Evolutionary conservation across 2,329 filamentous ascomycete species (phyloP), one percentile per base, ranked within the genome.

Genomic region (Fusarium tuaranense): DNA sequence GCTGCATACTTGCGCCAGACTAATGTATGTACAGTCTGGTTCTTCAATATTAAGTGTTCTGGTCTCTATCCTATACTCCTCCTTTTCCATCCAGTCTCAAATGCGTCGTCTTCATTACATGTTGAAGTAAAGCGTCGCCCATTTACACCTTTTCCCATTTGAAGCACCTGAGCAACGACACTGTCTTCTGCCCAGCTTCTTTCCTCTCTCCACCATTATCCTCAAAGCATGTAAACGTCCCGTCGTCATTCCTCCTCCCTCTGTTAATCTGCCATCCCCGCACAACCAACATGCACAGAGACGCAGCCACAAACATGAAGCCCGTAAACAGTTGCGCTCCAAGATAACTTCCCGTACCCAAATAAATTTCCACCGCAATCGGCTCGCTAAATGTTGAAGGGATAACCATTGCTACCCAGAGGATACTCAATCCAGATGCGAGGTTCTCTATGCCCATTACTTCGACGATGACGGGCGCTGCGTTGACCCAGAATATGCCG

Each of bases 241-340:
- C 51, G 1, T 55, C 51, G 4, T 55, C 27, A 14, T 55, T 55
- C 7, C 51, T 55, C 27, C 51, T 20, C 18, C 51, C 51, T 32
- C 51, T 55, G 27, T 55, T 55, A 5, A 32, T 34, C 51, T 55
- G 51, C 51, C 51, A 32, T 14, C 51, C 27, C 12, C 51, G 12
- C 18, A 55, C 18, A 4, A 55, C 51, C 18, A 55, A 20, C 51
- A 55, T 34, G 12, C 51, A 55, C 7, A 55, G 18, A 20, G 51
- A 46, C 10, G 72, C 65, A 8, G 48, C 36, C 1, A 72, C 39
- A 20, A 61, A 75, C 53, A 63, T 60, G 13, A 69, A 53, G 0
- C 71, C 72, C 3, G 70, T 69, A n/a, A 71, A 75, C 0, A 75
- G 7, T 41, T 76, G 72, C 1, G 65, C 68, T 1, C 68, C 74